phyloP scores from a whole-genome alignment of 2,329 filamentous ascomycete species.

The Aureobasidium sp. region DNA sequence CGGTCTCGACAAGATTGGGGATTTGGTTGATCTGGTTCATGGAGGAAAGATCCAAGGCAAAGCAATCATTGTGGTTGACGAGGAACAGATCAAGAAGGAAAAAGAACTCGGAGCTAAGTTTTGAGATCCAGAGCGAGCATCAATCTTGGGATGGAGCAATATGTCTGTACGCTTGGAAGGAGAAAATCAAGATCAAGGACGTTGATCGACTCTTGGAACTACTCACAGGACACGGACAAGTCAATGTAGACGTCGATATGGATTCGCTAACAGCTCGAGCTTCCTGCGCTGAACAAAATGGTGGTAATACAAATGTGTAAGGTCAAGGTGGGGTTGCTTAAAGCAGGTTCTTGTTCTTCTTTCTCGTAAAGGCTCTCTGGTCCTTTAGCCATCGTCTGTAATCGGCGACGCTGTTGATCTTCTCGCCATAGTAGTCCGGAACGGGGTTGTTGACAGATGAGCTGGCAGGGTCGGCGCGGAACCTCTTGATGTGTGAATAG shows the following conservation, averaged over 20 bases:
- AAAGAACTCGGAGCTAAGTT: conserved; percentile 32
- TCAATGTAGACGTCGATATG: not conserved
- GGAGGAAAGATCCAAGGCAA: conserved; percentile 51
- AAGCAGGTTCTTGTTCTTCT: conserved; percentile 66
- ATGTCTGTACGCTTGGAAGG: not conserved
- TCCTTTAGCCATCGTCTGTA: conserved; percentile 97
- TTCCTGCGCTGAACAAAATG: conserved; percentile 7
- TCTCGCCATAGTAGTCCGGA: conserved; percentile 97
- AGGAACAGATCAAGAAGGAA: conserved; percentile 41
- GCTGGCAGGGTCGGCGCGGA: conserved; percentile 82
- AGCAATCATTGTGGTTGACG: conserved; percentile 47
- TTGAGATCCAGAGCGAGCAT: conserved; percentile 13
- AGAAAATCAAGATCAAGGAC: too few species aligned
- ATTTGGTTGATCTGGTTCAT: conserved; percentile 45
- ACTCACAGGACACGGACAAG: not conserved
- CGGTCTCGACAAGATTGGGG: conserved; percentile 46
- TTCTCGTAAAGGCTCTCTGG: conserved; percentile 84
- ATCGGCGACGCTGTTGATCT: conserved; percentile 85
- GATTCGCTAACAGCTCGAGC: conserved; percentile 9
- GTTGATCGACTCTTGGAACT: not conserved
- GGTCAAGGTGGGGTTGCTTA: conserved; percentile 28
- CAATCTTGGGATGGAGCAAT: not conserved
- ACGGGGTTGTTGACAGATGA: conserved; percentile 90
- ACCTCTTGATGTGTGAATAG: conserved; percentile 82
- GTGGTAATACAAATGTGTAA: conserved; percentile 5